Percentiles rank a stretch among this genome's conserved stretches.
These are phyloP conservation scores for Acer campestre DNA, from an alignment of 345 rosid species.

Conservation along the genomic window DNA sequence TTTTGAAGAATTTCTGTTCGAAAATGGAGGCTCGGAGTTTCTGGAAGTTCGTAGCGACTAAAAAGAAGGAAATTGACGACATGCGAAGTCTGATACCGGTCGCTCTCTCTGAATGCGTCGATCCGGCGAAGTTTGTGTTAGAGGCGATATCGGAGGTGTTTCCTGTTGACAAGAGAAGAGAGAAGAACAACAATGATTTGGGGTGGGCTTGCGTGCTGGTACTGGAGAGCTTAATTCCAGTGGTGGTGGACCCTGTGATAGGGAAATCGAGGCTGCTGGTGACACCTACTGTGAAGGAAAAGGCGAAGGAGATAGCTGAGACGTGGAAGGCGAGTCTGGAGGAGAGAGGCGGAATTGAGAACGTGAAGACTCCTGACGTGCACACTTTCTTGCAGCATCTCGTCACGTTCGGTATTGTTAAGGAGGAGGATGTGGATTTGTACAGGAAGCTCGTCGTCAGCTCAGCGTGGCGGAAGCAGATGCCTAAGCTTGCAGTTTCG, in stretches of 20 bases:
- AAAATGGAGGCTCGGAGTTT: conserved; percentile 76
- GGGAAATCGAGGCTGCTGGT: conserved; percentile 81
- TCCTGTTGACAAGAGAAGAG: conserved; percentile 78
- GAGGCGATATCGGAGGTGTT: conserved; percentile 92
- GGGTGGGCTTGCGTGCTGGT: conserved; percentile 98
- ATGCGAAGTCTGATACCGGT: conserved; percentile 67
- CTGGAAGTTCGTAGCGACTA: conserved; percentile 72
- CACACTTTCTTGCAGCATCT: conserved; percentile 96
- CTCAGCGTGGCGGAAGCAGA: conserved; percentile 98
- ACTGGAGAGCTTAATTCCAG: conserved; percentile 86
- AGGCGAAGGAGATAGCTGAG: conserved; percentile 82
- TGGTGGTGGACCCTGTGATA: conserved; percentile 83
- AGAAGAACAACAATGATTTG: conserved; percentile 56
- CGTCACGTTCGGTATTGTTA: conserved; percentile 91
- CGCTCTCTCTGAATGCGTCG: conserved; percentile 76
- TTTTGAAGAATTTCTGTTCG: conserved; percentile 56
- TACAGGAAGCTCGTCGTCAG: conserved; percentile 92
- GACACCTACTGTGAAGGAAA: conserved; percentile 68
- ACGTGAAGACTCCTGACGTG: conserved; percentile 95
- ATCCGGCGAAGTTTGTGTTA: conserved; percentile 84
- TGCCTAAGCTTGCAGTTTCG: conserved; percentile 96
- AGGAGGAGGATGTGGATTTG: conserved; percentile 68
- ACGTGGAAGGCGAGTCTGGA: conserved; percentile 91
- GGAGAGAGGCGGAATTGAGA: conserved; percentile 89
- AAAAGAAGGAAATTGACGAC: conserved; percentile 75